Base-by-base conservation (phyloP, 1,139 yeast genomes). In the Geotrichum histeridarum region DNA sequence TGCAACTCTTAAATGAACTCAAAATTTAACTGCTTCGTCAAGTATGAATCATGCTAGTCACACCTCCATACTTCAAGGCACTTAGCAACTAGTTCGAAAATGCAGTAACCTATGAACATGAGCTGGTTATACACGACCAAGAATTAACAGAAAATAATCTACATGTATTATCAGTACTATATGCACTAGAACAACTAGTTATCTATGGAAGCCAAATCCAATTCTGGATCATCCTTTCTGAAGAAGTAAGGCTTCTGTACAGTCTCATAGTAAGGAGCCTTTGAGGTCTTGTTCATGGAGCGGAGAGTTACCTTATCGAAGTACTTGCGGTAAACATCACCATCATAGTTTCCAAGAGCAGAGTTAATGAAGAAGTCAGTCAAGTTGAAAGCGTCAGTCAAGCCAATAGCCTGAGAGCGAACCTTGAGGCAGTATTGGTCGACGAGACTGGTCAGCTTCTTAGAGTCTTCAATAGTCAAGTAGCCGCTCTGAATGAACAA, bases 371-470 rank as follows among this genome's bases (percentile, higher is more conserved):
- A 80, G 74, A 80, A 86, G 72, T 91, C 97, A 38, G 91, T 81
- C 66, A 86, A 78, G 73, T 85, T 84, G 79, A 91, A 91, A 6
- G 96, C 80, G 72, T 91, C 98, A n/a, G 95, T 86, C 63, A 87
- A 77, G 22, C 88, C 87, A 68, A 89, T 82, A 56, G 84, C 86
- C 65, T 86, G 84, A 47, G 83, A 82, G 70, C 97, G 68, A 12
- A 74, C 70, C 56, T 60, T 61, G 50, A 60, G 62, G 56, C 75
- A 70, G 62, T 71, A 69, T 41, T 63, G 64, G 59, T 71, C 69
- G 42, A 73, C 74, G n/a, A 65, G 64, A 32, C 56, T 60, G 32
- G 72, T 68, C 45, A 73, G 65, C 45, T 59, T 54, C 54, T 66
- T 70, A 18, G 75, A 63, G 52, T 70, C 73, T 22, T 57, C 60